Evolutionary conservation across 2,329 filamentous ascomycete genomes (phyloP).

Genomic region (Penicillium olsonii): DNA sequence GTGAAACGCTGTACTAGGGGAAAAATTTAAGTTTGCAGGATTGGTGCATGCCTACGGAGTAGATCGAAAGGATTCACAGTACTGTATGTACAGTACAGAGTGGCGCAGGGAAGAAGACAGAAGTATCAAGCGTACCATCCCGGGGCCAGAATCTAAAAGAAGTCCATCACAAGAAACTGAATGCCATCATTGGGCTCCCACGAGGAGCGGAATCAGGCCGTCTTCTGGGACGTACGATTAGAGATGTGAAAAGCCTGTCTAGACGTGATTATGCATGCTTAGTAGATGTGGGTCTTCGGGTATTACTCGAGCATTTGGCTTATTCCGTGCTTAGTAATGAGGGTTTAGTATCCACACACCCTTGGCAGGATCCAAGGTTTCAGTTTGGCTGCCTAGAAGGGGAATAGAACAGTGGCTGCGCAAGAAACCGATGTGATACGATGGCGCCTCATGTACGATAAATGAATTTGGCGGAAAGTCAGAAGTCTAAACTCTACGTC

Average conservation of each 20-base stretch:
- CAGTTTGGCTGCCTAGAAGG: neutral
- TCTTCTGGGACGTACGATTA: too few relatives aligned
- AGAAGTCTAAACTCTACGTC: neutral
- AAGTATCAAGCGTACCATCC: too few relatives aligned
- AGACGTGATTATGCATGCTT: neutral
- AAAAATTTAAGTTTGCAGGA: too few relatives aligned
- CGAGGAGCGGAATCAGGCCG: too few relatives aligned
- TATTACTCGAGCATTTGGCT: neutral
- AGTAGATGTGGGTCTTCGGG: neutral
- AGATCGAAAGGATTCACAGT: too few relatives aligned
- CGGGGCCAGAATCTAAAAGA: too few relatives aligned
- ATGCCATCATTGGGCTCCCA: too few relatives aligned
- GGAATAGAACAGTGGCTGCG: slow-evolving; percentile 1
- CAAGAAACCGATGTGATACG: neutral
- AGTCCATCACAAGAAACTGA: too few relatives aligned
- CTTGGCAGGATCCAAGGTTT: neutral
- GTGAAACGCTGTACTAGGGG: too few relatives aligned
- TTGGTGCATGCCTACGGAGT: neutral
- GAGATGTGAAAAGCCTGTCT: neutral
- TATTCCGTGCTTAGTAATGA: neutral
- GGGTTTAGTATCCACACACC: neutral
- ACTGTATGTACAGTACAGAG: too few relatives aligned
- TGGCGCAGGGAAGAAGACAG: too few relatives aligned
- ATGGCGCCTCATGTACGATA: neutral
- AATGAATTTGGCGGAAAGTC: neutral